Evolutionary conservation across 768 basidiomycete genomes (phyloP), one percentile per base, ranked within the genome.

Genomic region (Holtermannia corniformis): DNA sequence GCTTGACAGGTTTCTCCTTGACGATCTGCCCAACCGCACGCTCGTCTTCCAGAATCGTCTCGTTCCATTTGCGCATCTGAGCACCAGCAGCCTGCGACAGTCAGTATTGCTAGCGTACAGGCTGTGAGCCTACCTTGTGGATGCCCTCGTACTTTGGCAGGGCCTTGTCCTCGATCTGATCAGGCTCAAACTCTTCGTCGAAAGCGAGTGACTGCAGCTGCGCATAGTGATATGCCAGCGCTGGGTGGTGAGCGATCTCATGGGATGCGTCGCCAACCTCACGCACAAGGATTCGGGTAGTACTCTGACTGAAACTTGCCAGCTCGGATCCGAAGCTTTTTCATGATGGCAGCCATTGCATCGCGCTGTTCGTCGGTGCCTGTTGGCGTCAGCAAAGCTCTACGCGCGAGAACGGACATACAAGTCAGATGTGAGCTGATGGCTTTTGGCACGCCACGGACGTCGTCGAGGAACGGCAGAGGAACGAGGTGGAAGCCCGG

Each of bases 391-490:
- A 53, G 25, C 20, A 50, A 41, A 5, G 51, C 49, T 41, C 56
- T 44, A 5, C 49, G 32, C 20, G 41, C 44, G 5, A 42, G 41
- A n/a, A 47, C 51, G 56, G 11, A 57, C 65, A 49, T 72, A 82
- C 89, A 84, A 76, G 78, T 77, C 59, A 78, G 75, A 5, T 77
- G 82, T 50, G 80, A 76, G 19, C 82, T 80, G 11, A 90, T 72
- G 1, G 58, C 65, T 46, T 62, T 65, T 0, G 85, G 83, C 4
- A 86, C 85, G 19, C 78, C 77, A 45, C 95, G 82, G 46, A 97
- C 85, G 62, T 99, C 95, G 66, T 99, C 95, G 3, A 87, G 85
- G 68, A 86, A 99, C 0, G 93, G 92, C n/a, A 96, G 70, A 14
- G 85, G 85, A 53, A 96, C 84, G 47, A 97, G 76, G 71, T 97